phyloP scores from a whole-genome alignment of 1,284 basidiomycete species.

The Naganishia sp. region DNA sequence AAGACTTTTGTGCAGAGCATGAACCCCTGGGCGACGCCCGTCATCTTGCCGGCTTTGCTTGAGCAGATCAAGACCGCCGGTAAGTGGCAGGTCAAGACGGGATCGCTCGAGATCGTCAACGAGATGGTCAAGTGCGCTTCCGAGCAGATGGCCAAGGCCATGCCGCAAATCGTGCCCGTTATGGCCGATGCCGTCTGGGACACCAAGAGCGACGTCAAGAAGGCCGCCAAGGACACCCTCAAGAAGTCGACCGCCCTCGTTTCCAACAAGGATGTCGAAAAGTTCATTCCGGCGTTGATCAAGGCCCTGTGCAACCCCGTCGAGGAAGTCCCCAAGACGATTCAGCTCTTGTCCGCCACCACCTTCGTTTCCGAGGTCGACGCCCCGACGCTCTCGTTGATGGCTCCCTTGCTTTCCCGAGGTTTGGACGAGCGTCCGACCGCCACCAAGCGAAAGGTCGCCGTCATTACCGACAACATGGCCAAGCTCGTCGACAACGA shows the following conservation, averaged over 20 bases:
- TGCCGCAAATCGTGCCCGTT: conserved; percentile 94
- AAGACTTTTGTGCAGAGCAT: conserved; percentile 75
- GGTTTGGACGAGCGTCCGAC: conserved; percentile 94
- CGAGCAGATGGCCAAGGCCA: conserved; percentile 80
- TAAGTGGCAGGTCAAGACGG: conserved; percentile 99
- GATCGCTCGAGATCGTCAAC: conserved; percentile 80
- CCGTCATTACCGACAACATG: conserved; percentile 98
- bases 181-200: conserved; percentile 98
- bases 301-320: conserved; percentile 98
- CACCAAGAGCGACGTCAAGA: conserved; percentile 99
- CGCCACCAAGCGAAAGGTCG: conserved; percentile 93
- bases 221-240: conserved; percentile 91
- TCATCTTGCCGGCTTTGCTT: conserved; percentile 87
- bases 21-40: conserved; percentile 85
- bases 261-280: conserved; percentile 94
- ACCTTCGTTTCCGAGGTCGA: conserved; percentile 99
- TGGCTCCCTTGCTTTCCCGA: conserved; percentile 95
- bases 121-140: conserved; percentile 86
- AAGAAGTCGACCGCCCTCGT: conserved; percentile 90
- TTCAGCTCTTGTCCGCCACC: conserved; percentile 94
- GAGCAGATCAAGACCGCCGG: conserved; percentile 93
- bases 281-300: conserved; percentile 94
- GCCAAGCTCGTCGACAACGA: conserved; percentile 95
- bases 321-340: conserved; percentile 97
- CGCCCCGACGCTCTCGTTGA: conserved; percentile 95